Evolutionary conservation across 495 filamentous ascomycete species (phyloP), one percentile per base, ranked within the genome.

Genomic region (Penicillium cinerascens): DNA sequence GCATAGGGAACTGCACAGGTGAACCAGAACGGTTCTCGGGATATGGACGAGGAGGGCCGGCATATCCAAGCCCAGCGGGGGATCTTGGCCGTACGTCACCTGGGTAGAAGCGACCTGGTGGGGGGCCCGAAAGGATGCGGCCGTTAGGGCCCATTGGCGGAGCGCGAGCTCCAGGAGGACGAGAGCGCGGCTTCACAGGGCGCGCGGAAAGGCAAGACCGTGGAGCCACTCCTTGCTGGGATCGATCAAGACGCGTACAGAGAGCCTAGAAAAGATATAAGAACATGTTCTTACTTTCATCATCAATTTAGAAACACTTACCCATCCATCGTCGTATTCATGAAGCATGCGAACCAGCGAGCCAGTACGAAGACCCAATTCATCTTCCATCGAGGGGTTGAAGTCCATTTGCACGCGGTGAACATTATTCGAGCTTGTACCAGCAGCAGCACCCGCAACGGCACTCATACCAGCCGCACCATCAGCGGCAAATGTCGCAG

Each of bases 261-360:
- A 97, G 87, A 57, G 92, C 89, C 87, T 91, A 36, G 7, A 38
- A 29, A 2, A 55, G 6, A 55, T 18, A 63, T 83, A 77, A 80
- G 77, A 60, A 50, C 22, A 22, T 49, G 11, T 29, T 33, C 23
- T 39, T 13, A 13, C 29, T 38, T 46, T 36, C 2, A 1, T 48
- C 25, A 21, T 26, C 40, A 10, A 11, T 42, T 3, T 23, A 18
- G 26, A 17, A 50, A 6, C 13, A 78, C 86, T 78, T 83, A 91
- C 88, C 93, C 93, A 99, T 65, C 93, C 93, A 76, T 99, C 93
- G 66, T 99, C 95, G 67, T 97, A 99, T 69, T 96, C 92, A 58
- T 97, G 91, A 33, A 97, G 68, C 54, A 99, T 75, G 47, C 92
- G 80, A 25, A 97, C 87, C 4, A 99, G 78, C 48, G 90, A 82